Conservation (phyloP, 352 stramenopile species). For the Pythium brachiatum region DNA sequence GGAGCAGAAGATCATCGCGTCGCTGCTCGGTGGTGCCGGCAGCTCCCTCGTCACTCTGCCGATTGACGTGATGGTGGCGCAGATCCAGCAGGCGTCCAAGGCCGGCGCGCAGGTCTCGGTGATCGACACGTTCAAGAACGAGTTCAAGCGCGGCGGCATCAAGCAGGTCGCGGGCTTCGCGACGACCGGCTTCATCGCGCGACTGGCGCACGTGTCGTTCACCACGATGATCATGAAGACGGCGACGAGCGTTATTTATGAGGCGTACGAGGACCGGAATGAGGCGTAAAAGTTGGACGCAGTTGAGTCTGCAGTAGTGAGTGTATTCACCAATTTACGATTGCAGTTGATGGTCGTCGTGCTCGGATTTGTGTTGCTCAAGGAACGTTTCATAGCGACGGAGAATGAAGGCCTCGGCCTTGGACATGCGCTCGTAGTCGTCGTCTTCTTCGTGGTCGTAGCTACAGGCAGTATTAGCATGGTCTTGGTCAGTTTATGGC, state of each 20-base stretch:
- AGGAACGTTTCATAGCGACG: constrained; percentile 50
- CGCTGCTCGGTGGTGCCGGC: constrained; percentile 77
- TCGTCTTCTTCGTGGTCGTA: constrained; percentile 79
- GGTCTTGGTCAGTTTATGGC: neutral
- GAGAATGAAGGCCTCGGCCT: constrained; percentile 71
- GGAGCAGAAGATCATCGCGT: constrained; percentile 75
- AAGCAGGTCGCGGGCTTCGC: constrained; percentile 79
- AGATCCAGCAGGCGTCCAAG: constrained; percentile 92
- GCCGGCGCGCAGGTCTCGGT: constrained; percentile 79
- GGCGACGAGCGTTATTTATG: constrained; percentile 80
- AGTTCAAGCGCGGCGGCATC: constrained; percentile 75
- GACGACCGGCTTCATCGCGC: constrained; percentile 76
- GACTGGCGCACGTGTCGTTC: constrained; percentile 76
- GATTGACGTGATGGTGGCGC: constrained; percentile 91
- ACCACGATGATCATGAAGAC: constrained; percentile 93
- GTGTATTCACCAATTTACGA: neutral
- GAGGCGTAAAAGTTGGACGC: constrained; percentile 1
- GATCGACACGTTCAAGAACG: constrained; percentile 64
- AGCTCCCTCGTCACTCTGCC: constrained; percentile 86
- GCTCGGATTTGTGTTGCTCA: constrained; percentile 14
- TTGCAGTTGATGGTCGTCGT: neutral
- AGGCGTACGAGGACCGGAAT: constrained; percentile 55
- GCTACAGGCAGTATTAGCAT: constrained; percentile 27
- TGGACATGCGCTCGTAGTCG: constrained; percentile 77
- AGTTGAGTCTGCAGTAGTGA: neutral